These are phyloP conservation scores for Neurospora sp. DNA, from an alignment of 495 filamentous ascomycete genomes.

Conservation along the genomic window DNA sequence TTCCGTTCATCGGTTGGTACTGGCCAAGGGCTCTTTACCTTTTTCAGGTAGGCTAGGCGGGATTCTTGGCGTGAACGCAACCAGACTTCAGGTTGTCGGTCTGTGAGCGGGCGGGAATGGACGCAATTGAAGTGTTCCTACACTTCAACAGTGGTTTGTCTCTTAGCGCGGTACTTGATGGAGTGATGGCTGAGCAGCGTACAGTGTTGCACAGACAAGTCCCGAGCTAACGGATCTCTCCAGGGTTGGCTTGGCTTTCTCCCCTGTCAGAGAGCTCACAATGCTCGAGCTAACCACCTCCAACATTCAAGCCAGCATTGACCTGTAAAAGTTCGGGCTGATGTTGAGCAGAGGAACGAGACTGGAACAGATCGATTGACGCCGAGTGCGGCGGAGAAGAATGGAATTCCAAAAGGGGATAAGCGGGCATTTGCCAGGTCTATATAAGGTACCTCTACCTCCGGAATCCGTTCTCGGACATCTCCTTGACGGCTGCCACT, in stretches of 20 bases:
- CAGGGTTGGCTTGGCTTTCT: background rate
- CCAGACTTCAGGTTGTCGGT: too few relatives aligned
- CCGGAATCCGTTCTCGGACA: background rate
- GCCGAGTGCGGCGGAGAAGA: background rate
- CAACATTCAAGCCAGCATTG: background rate
- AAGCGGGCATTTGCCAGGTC: background rate
- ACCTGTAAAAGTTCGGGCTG: conserved; percentile 25
- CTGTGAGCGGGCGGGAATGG: too few relatives aligned
- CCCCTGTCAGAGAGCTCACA: background rate
- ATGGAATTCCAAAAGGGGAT: background rate
- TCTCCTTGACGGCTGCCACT: too few relatives aligned
- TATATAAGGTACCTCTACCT: background rate
- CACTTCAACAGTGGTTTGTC: background rate
- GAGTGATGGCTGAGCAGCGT: background rate
- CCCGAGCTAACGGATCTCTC: background rate
- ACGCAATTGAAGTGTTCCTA: too few relatives aligned
- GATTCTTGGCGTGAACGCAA: too few relatives aligned
- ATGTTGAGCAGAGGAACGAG: conserved; percentile 34
- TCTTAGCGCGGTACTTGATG: background rate
- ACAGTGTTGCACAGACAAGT: background rate
- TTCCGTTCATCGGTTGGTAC: background rate
- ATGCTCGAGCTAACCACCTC: background rate
- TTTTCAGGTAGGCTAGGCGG: background rate
- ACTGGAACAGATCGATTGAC: background rate
- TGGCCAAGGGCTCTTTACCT: background rate